These are phyloP conservation scores for Aspergillus pseudoviridinutans DNA, from an alignment of 2,329 filamentous ascomycete species.

Conservation along the genomic window DNA sequence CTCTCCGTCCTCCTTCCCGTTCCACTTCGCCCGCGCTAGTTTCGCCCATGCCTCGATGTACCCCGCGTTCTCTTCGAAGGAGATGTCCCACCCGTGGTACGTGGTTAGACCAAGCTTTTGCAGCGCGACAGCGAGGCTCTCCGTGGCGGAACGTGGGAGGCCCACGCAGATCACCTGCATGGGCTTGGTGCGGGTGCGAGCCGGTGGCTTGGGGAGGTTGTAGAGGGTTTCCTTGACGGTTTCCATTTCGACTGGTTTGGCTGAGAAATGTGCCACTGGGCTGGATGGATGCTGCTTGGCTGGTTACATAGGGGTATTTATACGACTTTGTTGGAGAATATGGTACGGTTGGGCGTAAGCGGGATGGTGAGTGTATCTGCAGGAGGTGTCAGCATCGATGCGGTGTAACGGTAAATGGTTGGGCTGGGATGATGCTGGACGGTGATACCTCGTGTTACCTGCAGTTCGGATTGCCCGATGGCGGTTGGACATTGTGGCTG, in stretches of 20 bases:
- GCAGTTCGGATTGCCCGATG: too few species aligned
- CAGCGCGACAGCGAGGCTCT: slow-evolving; percentile 21
- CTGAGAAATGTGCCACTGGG: background rate
- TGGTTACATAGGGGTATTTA: background rate
- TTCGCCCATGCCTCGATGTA: slow-evolving; percentile 2
- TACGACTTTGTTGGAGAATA: background rate
- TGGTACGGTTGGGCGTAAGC: background rate
- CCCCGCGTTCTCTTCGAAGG: slow-evolving; percentile 7
- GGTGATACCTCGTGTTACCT: background rate
- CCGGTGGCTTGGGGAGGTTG: slow-evolving; percentile 1
- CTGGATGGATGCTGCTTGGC: background rate
- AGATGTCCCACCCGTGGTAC: slow-evolving; percentile 20
- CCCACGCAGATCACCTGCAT: slow-evolving; percentile 22
- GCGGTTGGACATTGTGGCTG: too few species aligned
- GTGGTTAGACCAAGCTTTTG: slow-evolving; percentile 17
- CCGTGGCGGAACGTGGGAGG: slow-evolving; percentile 21
- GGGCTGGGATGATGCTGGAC: too few species aligned
- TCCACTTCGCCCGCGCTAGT: slow-evolving; percentile 10
- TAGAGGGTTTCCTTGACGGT: background rate
- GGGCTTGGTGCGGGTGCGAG: slow-evolving; percentile 10
- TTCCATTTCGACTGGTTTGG: background rate
- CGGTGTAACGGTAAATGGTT: background rate
- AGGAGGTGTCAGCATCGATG: background rate
- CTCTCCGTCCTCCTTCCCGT: slow-evolving; percentile 10
- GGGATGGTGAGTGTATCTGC: background rate